Conservation (phyloP, 2,329 filamentous ascomycete genomes). For the Nemania diffusa region DNA sequence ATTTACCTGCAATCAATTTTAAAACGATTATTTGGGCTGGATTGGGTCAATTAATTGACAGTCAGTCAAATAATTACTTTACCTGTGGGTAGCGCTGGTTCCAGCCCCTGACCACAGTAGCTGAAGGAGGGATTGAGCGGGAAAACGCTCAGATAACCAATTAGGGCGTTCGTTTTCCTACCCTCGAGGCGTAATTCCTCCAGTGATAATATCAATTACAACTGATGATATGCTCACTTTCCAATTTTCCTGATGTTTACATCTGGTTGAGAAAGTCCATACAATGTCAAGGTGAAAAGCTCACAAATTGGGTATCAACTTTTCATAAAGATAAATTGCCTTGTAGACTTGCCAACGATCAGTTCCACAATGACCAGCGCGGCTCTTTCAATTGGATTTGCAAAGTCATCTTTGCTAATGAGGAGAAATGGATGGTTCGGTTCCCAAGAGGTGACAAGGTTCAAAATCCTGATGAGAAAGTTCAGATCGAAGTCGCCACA, state of each 20-base stretch:
- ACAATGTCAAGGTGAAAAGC: background rate
- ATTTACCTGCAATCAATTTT: too few species aligned
- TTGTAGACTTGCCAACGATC: background rate
- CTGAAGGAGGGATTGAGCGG: too few species aligned
- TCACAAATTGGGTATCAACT: background rate
- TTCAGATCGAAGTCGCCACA: conserved; percentile 24
- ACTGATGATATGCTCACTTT: background rate
- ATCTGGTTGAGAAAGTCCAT: background rate
- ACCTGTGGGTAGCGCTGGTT: too few species aligned
- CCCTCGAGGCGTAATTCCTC: background rate
- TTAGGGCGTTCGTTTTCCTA: background rate
- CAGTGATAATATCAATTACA: background rate
- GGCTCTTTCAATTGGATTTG: background rate
- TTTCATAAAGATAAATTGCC: background rate
- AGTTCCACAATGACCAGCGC: background rate
- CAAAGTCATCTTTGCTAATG: conserved; percentile 15
- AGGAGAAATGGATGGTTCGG: conserved; percentile 25
- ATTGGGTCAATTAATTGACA: too few species aligned
- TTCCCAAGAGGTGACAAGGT: conserved; percentile 20
- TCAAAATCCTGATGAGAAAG: conserved; percentile 27
- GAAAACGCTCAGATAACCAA: too few species aligned
- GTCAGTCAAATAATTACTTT: too few species aligned
- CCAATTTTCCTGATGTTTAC: background rate
- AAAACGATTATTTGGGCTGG: too few species aligned
- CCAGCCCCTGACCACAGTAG: too few species aligned